A percentile compares a stretch with the other conserved stretches of the same genome.
These are phyloP conservation scores for Olyra latifolia DNA, from an alignment of 176 grass and related monocot genomes.

Conservation along the genomic window DNA sequence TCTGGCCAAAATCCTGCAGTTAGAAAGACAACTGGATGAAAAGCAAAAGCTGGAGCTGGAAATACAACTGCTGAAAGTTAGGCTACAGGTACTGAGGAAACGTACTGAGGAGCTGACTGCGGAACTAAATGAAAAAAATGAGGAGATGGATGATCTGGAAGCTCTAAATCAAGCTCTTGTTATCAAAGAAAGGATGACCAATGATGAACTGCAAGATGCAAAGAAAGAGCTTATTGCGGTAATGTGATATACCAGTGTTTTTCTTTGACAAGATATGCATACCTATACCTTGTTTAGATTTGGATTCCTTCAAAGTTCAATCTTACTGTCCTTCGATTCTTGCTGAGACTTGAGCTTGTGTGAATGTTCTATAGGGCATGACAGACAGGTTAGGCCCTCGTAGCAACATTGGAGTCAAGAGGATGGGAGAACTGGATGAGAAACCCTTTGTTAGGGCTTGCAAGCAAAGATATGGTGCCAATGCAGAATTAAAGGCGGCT, in stretches of 20 bases:
- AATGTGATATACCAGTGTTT: background rate
- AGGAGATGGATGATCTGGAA: slow-evolving; percentile 43
- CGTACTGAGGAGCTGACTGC: slow-evolving; percentile 32
- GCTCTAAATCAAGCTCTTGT: slow-evolving; percentile 51
- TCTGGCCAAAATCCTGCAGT: slow-evolving; percentile 44
- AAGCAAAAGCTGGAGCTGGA: slow-evolving; percentile 53
- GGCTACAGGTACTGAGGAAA: slow-evolving; percentile 45
- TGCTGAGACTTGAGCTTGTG: background rate
- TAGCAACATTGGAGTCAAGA: slow-evolving; percentile 47
- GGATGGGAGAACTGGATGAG: slow-evolving; percentile 51
- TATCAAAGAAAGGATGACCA: slow-evolving; percentile 43
- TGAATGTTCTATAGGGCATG: slow-evolving; percentile 30
- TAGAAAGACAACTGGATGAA: slow-evolving; percentile 45
- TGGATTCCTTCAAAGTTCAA: background rate
- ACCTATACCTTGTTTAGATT: background rate
- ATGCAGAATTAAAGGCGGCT: slow-evolving; percentile 26
- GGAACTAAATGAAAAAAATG: slow-evolving; percentile 37
- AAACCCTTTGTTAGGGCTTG: slow-evolving; percentile 31
- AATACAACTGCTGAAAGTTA: slow-evolving; percentile 49
- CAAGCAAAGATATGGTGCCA: slow-evolving; percentile 19
- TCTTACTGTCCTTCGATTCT: background rate
- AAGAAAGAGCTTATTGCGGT: slow-evolving; percentile 46
- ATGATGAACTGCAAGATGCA: slow-evolving; percentile 51
- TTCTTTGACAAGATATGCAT: background rate
- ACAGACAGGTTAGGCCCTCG: slow-evolving; percentile 35